Conservation (phyloP, 225 moss, liverwort and hornwort species). For the Thuidium tamariscinum region DNA sequence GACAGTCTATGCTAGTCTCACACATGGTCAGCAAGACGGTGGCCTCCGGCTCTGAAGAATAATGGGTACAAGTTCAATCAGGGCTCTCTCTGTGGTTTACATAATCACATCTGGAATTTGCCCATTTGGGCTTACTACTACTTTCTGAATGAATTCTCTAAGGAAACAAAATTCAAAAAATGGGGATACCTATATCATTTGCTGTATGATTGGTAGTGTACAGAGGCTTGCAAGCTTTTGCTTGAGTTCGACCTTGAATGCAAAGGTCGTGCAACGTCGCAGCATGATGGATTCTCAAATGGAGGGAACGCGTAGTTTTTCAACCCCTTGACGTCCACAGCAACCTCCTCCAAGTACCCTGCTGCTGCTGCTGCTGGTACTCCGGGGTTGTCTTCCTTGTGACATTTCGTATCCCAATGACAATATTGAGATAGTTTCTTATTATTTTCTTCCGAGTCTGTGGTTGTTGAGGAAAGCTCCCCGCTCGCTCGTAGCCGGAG, state of each 20-base stretch:
- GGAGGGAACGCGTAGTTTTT: conserved; percentile 28
- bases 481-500: conserved; percentile 3
- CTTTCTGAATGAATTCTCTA: background rate
- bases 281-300: conserved; percentile 15
- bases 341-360: conserved; percentile 31
- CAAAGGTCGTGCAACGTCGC: conserved; percentile 20
- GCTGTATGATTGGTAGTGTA: conserved; percentile 20
- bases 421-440: background rate
- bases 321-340: conserved; percentile 45
- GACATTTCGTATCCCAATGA: background rate
- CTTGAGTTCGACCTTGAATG: conserved; percentile 29
- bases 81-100: background rate
- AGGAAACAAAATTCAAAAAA: background rate
- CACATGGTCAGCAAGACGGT: conserved; percentile 28
- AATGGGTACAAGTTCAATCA: background rate
- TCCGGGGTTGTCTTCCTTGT: background rate
- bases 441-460: background rate
- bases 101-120: background rate
- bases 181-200: background rate
- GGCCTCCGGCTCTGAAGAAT: conserved; percentile 9
- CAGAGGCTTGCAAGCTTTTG: conserved; percentile 26
- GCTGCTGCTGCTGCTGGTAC: background rate
- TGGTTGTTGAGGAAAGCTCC: background rate
- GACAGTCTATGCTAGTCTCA: background rate
- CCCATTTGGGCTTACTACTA: background rate